A percentile compares a stretch with the other conserved stretches of the same genome.
Evolutionary conservation across 2,329 filamentous ascomycete genomes (phyloP).

Genomic region (Chaetomium olivaceum): DNA sequence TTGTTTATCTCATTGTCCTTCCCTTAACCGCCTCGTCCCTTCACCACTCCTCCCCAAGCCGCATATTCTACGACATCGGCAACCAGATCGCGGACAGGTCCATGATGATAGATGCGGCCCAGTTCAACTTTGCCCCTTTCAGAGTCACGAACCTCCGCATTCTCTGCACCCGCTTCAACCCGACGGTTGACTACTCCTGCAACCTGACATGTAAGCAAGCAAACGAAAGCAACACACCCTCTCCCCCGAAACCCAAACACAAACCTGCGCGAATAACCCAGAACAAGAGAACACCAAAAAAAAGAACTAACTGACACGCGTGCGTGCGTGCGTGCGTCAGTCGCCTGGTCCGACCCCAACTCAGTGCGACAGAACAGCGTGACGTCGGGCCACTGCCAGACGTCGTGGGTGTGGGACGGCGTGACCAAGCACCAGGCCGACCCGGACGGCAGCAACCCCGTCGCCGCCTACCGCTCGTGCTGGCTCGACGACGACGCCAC

Average conservation of each 20-base stretch:
- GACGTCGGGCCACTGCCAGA: slow-evolving; percentile 31
- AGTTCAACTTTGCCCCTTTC: slow-evolving; percentile 34
- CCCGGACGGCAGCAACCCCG: slow-evolving; percentile 25
- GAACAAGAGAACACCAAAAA: neutral
- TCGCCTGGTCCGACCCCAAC: slow-evolving; percentile 37
- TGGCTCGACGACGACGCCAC: slow-evolving; percentile 16
- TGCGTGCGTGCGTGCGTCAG: slow-evolving; percentile 24
- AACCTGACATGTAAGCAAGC: slow-evolving; percentile 30
- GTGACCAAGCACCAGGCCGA: slow-evolving; percentile 16
- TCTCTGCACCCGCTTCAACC: slow-evolving; percentile 27
- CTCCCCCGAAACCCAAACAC: neutral
- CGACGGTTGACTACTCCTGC: slow-evolving; percentile 28
- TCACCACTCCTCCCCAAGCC: neutral
- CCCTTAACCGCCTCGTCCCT: neutral
- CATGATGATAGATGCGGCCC: slow-evolving; percentile 13
- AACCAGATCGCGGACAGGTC: neutral
- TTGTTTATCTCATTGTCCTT: neutral
- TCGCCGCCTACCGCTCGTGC: slow-evolving; percentile 23
- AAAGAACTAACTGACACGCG: slow-evolving; percentile 4
- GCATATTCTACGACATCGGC: neutral
- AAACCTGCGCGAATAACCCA: neutral
- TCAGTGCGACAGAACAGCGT: slow-evolving; percentile 35
- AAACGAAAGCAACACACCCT: neutral
- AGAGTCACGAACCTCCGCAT: slow-evolving; percentile 31
- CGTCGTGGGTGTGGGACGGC: slow-evolving; percentile 34